Evolutionary conservation across 169 alveolate species (phyloP), one percentile per base, ranked within the genome.

Genomic region (Plasmodium malariae): DNA sequence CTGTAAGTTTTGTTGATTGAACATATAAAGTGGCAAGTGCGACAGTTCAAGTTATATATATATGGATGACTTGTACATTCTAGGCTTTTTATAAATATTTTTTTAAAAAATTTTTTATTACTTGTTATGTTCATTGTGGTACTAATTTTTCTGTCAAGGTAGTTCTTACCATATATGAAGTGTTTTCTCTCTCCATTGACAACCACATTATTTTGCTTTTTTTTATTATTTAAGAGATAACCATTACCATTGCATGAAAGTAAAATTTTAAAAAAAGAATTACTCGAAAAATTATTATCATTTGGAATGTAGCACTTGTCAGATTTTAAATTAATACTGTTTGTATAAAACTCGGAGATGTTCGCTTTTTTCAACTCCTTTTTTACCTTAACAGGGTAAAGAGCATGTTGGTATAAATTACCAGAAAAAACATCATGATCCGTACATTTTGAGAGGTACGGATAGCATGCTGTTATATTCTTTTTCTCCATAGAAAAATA

Each of bases 1-100:
- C 36, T 34, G 36, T 65, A 65, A 3, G 19, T 7, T 34, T 30
- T 32, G 28, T 65, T 65, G 17, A 65, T 2, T 12, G 54, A 70
- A 70, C 24, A 26, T 9, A 70, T 17, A 48, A 70, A 70, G 7
- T 48, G 28, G 30, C 65, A 70, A 28, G 83, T 24, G 11, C 17
- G 3, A 26, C 43, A 70, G 28, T 70, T 45, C 12, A 45, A 48
- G 28, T 70, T 48, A 7, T 21, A 14, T 49, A 48, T n/a, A n/a
- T 17, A 12, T 24, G 14, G 19, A 28, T 70, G 62, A 48, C n/a
- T 24, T 48, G 12, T 9, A 21, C 65, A 70, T 60, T 12, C 9
- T 17, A 60, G 7, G 28, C 28, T 24, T 60, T 60, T 60, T 1
- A 60, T 60, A 5, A 17, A n/a, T 4, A 3, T 51, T n/a, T 60